A percentile compares a stretch with the other conserved stretches of the same genome.
phyloP scores from a whole-genome alignment of 257 asterid species.

The Solanum ossicruentum region DNA sequence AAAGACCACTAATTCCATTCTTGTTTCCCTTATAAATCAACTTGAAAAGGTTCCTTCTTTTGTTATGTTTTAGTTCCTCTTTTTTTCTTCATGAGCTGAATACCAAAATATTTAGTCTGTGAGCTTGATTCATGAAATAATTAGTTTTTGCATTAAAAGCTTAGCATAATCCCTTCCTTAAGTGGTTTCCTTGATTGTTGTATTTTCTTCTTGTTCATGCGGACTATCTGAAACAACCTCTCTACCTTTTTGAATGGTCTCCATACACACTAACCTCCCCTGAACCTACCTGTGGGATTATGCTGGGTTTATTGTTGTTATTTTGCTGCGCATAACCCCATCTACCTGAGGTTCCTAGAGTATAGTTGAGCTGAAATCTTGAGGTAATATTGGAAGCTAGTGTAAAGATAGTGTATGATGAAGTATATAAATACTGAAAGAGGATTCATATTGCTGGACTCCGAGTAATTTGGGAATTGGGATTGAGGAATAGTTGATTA shows the following conservation, averaged over 20 bases:
- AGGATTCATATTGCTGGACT: background rate
- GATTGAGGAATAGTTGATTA: background rate
- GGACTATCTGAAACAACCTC: background rate
- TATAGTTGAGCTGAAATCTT: background rate
- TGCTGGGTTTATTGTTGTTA: background rate
- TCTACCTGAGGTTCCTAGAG: background rate
- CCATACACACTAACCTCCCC: background rate
- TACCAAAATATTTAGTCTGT: background rate
- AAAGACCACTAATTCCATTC: conserved; percentile 65
- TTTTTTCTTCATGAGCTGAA: background rate
- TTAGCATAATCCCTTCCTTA: background rate
- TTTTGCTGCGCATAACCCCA: background rate
- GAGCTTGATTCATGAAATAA: background rate
- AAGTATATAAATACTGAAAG: background rate
- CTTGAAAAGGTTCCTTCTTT: conserved; percentile 62
- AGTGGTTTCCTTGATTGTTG: background rate
- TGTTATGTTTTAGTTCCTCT: background rate
- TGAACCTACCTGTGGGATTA: background rate
- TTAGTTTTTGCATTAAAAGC: background rate
- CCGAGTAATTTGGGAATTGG: background rate
- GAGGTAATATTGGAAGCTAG: background rate
- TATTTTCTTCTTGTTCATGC: background rate
- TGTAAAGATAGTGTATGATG: background rate
- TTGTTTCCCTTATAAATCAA: conserved; percentile 78
- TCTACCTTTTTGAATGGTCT: background rate